Conservation (phyloP, 176 grass and related monocot genomes). For the Saccharum spontaneum region DNA sequence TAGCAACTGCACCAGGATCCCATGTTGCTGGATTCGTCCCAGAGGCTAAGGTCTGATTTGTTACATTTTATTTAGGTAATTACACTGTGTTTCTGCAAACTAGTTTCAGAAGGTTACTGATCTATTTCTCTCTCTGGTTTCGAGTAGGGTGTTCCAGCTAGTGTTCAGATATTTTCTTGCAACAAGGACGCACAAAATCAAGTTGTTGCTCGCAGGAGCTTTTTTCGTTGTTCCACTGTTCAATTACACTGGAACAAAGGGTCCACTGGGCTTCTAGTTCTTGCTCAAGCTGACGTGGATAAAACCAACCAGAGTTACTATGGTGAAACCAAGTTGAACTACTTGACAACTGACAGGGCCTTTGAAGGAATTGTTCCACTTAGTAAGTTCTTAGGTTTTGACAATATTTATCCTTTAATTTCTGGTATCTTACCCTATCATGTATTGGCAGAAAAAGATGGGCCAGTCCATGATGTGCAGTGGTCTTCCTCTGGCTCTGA, state of each 20-base stretch:
- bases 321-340: slow-evolving; percentile 94
- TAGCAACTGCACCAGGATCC: slow-evolving; percentile 78
- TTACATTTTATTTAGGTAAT: not conserved
- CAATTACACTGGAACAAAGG: slow-evolving; percentile 81
- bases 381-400: slow-evolving; percentile 52
- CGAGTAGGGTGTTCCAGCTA: slow-evolving; percentile 75
- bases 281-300: slow-evolving; percentile 88
- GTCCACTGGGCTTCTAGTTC: slow-evolving; percentile 74
- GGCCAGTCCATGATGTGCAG: slow-evolving; percentile 90
- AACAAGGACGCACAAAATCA: slow-evolving; percentile 75
- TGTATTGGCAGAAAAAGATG: slow-evolving; percentile 70
- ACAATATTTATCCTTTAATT: not conserved
- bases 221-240: slow-evolving; percentile 84
- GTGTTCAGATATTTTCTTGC: slow-evolving; percentile 87
- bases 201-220: slow-evolving; percentile 79
- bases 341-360: slow-evolving; percentile 83
- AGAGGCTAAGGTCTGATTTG: slow-evolving; percentile 69
- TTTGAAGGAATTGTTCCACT: slow-evolving; percentile 94
- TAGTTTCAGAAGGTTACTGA: not conserved
- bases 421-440: not conserved
- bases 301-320: slow-evolving; percentile 99
- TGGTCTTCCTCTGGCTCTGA: slow-evolving; percentile 82
- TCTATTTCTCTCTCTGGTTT: slow-evolving; percentile 12
- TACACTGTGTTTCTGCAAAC: slow-evolving; percentile 26
- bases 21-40: slow-evolving; percentile 78